A percentile compares a stretch with the other conserved stretches of the same genome.
These are phyloP conservation scores for Anaeramoeba flamelloides DNA, from an alignment of 78 protist genomes.

Conservation along the genomic window DNA sequence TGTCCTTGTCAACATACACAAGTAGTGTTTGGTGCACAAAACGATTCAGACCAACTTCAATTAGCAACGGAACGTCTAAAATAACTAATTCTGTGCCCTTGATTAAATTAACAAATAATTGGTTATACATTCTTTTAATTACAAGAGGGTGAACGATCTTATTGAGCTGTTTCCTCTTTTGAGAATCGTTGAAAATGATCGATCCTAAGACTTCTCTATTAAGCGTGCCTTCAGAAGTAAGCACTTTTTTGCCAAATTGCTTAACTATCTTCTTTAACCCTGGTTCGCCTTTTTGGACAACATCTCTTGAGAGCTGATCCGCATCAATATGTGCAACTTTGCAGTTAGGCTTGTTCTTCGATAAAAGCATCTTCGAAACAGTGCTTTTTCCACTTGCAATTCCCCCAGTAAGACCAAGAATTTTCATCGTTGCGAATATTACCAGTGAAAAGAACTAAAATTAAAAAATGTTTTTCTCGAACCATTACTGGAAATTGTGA, in stretches of 20 bases:
- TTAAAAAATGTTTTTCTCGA: too few relatives aligned
- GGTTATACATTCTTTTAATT: background rate
- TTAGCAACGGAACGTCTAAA: background rate
- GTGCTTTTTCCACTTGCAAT: slow-evolving; percentile 3
- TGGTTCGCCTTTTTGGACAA: background rate
- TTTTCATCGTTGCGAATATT: too few relatives aligned
- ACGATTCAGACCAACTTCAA: slow-evolving; percentile 2
- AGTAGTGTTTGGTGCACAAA: background rate
- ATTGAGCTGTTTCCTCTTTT: background rate
- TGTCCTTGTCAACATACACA: background rate
- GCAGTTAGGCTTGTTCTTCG: background rate
- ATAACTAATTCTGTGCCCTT: too few relatives aligned
- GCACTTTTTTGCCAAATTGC: background rate
- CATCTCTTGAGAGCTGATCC: background rate
- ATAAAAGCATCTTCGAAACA: background rate
- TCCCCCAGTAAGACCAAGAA: slow-evolving; percentile 3
- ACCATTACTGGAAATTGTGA: too few relatives aligned
- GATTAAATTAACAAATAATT: background rate
- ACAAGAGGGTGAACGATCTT: background rate
- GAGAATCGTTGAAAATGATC: background rate
- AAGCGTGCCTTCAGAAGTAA: too few relatives aligned
- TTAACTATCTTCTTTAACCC: background rate
- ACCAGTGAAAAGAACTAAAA: too few relatives aligned
- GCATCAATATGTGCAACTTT: too few relatives aligned
- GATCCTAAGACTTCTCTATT: background rate